A percentile compares a stretch with the other conserved stretches of the same genome.
Evolutionary conservation across 192 early-diverging fungal genomes (phyloP).

Genomic region (Coemansia sp.): DNA sequence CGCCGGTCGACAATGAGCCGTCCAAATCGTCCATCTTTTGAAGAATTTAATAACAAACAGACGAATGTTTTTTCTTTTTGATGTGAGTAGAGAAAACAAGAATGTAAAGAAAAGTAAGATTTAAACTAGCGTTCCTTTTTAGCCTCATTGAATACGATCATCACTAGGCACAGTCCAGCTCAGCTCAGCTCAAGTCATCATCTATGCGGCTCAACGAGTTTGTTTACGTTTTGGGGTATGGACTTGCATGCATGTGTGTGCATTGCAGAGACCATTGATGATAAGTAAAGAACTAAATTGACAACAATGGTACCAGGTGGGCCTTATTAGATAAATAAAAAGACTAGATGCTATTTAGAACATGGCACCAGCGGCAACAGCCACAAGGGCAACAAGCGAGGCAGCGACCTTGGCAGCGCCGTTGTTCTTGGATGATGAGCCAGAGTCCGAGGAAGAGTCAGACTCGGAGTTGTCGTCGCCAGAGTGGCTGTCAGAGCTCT

Average conservation of each 20-base stretch:
- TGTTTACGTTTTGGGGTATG: not conserved
- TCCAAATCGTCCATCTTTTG: constrained; percentile 42
- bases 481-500: constrained; percentile 6
- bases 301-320: not conserved
- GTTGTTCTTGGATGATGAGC: constrained; percentile 8
- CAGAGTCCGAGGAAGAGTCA: not conserved
- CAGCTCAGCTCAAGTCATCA: not conserved
- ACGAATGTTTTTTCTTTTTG: not conserved
- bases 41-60: not conserved
- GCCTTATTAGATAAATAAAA: not conserved
- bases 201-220: not conserved
- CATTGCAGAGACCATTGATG: not conserved
- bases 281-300: not conserved
- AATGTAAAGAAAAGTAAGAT: not conserved
- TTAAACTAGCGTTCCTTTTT: not conserved
- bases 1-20: constrained; percentile 14
- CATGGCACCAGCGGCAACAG: constrained; percentile 29
- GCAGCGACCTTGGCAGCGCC: constrained; percentile 23
- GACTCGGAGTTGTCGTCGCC: constrained; percentile 1
- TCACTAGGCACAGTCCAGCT: too few species aligned
- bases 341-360: constrained; percentile 26
- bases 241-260: too few species aligned
- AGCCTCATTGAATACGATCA: too few species aligned
- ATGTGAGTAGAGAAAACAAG: not conserved
- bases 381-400: constrained; percentile 29